Percentiles rank a stretch among this genome's conserved stretches.
Conservation (phyloP, 129 eudicot genomes). For the Glebionis coronaria region DNA sequence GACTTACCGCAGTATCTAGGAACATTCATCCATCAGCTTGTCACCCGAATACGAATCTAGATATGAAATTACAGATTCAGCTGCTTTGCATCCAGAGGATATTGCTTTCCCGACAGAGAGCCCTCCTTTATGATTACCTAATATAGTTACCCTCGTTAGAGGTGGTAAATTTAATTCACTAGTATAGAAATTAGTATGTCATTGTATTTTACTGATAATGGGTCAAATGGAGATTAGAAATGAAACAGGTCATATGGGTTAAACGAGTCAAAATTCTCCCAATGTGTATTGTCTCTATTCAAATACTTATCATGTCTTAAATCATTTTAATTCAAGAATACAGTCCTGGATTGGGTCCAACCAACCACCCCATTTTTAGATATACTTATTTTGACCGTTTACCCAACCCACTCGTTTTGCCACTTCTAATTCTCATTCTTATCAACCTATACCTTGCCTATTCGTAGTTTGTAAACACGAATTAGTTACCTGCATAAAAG, state of each 20-base stretch:
- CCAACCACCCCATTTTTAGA: too few relatives aligned
- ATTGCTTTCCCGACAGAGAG: slow-evolving; percentile 92
- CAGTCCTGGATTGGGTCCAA: too few relatives aligned
- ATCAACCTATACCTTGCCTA: neutral
- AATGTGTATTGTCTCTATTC: too few relatives aligned
- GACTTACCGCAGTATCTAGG: slow-evolving; percentile 15
- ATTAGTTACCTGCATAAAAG: slow-evolving; percentile 76
- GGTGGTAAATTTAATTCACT: too few relatives aligned
- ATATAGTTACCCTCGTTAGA: neutral
- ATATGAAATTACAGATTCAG: slow-evolving; percentile 88
- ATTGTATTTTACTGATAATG: neutral
- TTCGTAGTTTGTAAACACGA: neutral
- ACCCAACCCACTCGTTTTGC: too few relatives aligned
- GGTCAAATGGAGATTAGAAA: neutral
- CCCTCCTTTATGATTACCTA: slow-evolving; percentile 97
- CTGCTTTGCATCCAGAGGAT: slow-evolving; percentile 89
- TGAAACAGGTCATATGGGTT: too few relatives aligned
- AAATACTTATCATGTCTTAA: too few relatives aligned
- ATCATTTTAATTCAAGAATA: too few relatives aligned
- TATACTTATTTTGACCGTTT: too few relatives aligned
- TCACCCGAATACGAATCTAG: slow-evolving; percentile 51
- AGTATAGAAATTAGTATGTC: too few relatives aligned
- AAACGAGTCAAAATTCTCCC: too few relatives aligned
- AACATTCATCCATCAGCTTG: slow-evolving; percentile 4
- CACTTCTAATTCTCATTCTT: neutral